Conservation (phyloP, 768 basidiomycete genomes). For the Panellus pusillus region DNA sequence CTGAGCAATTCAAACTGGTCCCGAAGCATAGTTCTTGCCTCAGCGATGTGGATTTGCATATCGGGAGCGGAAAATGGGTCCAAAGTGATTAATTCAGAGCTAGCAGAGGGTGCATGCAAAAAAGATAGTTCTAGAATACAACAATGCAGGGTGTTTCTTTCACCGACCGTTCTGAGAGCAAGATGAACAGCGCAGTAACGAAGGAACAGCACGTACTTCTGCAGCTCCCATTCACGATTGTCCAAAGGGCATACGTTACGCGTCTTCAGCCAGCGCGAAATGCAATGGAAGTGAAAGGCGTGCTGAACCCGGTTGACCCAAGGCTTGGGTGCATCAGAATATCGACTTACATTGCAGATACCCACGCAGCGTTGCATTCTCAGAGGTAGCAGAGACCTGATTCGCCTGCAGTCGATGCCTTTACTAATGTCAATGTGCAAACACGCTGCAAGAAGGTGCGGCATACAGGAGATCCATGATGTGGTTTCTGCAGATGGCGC, state of each 20-base stretch:
- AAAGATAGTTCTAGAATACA: conserved; percentile 10
- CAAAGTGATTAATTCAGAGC: no score
- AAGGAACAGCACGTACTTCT: conserved; percentile 66
- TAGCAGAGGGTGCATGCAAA: no score
- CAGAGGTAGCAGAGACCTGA: conserved; percentile 93
- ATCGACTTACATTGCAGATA: conserved; percentile 82
- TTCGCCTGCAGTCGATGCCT: conserved; percentile 99
- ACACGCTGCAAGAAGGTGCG: background rate
- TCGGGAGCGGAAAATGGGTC: background rate
- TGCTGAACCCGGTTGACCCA: conserved; percentile 52
- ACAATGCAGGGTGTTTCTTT: conserved; percentile 12
- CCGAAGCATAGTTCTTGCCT: background rate
- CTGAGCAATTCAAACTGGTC: no score
- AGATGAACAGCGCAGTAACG: background rate
- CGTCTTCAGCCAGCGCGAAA: conserved; percentile 98
- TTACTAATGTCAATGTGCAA: background rate
- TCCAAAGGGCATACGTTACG: conserved; percentile 93
- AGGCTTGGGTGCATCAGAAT: background rate
- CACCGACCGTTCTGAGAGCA: conserved; percentile 40
- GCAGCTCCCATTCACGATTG: conserved; percentile 96
- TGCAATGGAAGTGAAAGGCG: conserved; percentile 99
- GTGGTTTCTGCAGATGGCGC: conserved; percentile 99
- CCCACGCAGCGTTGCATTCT: conserved; percentile 98
- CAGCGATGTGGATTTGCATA: background rate
- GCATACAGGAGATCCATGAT: conserved; percentile 99